Percentiles rank a stretch among this genome's conserved stretches.
phyloP scores from a whole-genome alignment of 148 eudicot genomes.

The Gaultheria prostrata region DNA sequence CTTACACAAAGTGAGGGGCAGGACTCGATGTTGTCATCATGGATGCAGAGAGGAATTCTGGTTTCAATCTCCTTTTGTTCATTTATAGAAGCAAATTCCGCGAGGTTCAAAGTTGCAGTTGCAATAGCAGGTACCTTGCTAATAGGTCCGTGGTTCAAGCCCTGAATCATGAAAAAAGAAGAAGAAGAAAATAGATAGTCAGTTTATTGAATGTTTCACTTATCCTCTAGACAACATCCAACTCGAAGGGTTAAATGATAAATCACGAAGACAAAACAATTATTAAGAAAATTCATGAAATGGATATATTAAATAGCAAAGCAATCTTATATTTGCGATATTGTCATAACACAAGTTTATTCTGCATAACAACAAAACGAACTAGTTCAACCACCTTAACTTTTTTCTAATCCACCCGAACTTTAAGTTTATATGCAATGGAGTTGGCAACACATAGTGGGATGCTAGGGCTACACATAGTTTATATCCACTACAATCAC shows the following conservation, averaged over 20 bases:
- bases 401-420: background rate
- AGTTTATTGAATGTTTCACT: background rate
- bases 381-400: background rate
- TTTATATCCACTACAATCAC: background rate
- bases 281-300: background rate
- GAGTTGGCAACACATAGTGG: background rate
- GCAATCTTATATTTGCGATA: background rate
- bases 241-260: background rate
- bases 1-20: constrained; percentile 55
- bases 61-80: constrained; percentile 40
- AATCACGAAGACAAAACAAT: background rate
- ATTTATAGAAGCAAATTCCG: constrained; percentile 45
- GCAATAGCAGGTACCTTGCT: constrained; percentile 34
- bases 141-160: constrained; percentile 37
- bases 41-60: constrained; percentile 42
- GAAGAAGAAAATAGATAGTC: background rate
- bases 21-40: constrained; percentile 23
- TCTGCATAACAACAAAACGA: background rate
- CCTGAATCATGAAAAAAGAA: constrained; percentile 24
- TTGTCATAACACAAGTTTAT: background rate
- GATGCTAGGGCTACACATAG: no score
- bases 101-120: constrained; percentile 51
- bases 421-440: background rate
- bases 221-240: background rate
- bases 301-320: no score